Conservation (phyloP, 2,329 filamentous ascomycete genomes). For the Dactylellina sp. region DNA sequence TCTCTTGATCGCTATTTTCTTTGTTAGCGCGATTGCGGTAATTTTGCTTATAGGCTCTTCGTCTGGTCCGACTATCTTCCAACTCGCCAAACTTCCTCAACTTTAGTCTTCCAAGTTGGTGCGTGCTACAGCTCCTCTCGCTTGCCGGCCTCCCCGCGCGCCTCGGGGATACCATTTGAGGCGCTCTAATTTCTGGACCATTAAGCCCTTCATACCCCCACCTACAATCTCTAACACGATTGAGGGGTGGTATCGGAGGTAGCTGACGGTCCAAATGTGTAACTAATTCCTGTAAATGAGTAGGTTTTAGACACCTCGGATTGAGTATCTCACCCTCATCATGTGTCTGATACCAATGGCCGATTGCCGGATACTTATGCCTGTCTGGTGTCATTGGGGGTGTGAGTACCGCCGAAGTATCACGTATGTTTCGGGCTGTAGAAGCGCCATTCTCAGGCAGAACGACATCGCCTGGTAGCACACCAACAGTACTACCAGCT, state of each 20-base stretch:
- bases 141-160: not conserved
- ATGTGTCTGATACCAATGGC: conserved; percentile 29
- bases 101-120: not conserved
- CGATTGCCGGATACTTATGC: conserved; percentile 15
- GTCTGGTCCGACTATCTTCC: not conserved
- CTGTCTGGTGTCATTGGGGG: conserved; percentile 34
- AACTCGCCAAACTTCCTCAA: conserved; percentile 41
- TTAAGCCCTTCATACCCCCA: too few relatives aligned
- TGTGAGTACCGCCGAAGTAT: conserved; percentile 22
- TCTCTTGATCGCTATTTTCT: not conserved
- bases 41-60: conserved; percentile 12
- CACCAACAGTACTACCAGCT: not conserved
- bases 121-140: not conserved
- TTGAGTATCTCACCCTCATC: too few relatives aligned
- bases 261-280: not conserved
- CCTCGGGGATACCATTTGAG: not conserved
- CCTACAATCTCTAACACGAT: not conserved
- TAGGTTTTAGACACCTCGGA: too few relatives aligned
- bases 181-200: too few relatives aligned
- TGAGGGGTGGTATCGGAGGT: not conserved
- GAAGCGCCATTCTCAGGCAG: conserved; percentile 22
- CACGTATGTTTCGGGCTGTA: conserved; percentile 26
- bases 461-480: conserved; percentile 29
- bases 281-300: not conserved
- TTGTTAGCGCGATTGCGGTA: not conserved